Percentiles rank a stretch among this genome's conserved stretches.
Evolutionary conservation across 129 eudicot species (phyloP).

Genomic region (Glebionis coronaria): DNA sequence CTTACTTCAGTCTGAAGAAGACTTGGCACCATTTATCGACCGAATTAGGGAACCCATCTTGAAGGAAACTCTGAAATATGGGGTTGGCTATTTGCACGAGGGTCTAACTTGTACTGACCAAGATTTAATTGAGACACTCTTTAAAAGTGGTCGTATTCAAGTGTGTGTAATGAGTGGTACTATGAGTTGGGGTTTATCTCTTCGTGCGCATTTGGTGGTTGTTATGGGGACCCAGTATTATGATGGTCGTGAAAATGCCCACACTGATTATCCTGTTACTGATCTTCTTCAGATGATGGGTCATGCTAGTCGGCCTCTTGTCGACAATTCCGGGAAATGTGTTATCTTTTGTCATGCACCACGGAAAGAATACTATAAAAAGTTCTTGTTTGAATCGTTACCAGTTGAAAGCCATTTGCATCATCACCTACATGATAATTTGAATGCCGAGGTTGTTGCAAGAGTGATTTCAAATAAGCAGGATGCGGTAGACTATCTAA

Average conservation of each 20-base stretch:
- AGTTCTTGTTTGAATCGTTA: slow-evolving; percentile 75
- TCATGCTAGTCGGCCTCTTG: slow-evolving; percentile 87
- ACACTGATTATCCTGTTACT: slow-evolving; percentile 89
- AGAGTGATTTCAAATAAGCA: slow-evolving; percentile 72
- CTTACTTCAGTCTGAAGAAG: slow-evolving; percentile 47
- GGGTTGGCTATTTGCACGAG: slow-evolving; percentile 91
- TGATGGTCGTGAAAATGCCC: slow-evolving; percentile 87
- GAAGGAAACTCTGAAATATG: slow-evolving; percentile 65
- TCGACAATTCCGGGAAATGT: slow-evolving; percentile 80
- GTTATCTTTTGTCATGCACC: slow-evolving; percentile 93
- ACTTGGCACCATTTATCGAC: slow-evolving; percentile 52
- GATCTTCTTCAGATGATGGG: slow-evolving; percentile 97
- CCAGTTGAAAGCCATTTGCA: slow-evolving; percentile 95
- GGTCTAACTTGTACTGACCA: slow-evolving; percentile 64
- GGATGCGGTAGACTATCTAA: slow-evolving; percentile 88
- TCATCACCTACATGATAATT: slow-evolving; percentile 70
- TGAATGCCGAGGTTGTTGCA: slow-evolving; percentile 80
- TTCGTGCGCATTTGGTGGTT: slow-evolving; percentile 84
- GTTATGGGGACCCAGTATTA: slow-evolving; percentile 93
- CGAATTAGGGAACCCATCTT: slow-evolving; percentile 63
- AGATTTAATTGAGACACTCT: slow-evolving; percentile 75
- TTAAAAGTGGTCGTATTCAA: slow-evolving; percentile 76
- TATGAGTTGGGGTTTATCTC: slow-evolving; percentile 96
- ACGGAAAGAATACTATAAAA: slow-evolving; percentile 80
- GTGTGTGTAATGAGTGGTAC: slow-evolving; percentile 89